Evolutionary conservation across 2,329 filamentous ascomycete genomes (phyloP), one percentile per base, ranked within the genome.

Genomic region (Penicillium decumbens): DNA sequence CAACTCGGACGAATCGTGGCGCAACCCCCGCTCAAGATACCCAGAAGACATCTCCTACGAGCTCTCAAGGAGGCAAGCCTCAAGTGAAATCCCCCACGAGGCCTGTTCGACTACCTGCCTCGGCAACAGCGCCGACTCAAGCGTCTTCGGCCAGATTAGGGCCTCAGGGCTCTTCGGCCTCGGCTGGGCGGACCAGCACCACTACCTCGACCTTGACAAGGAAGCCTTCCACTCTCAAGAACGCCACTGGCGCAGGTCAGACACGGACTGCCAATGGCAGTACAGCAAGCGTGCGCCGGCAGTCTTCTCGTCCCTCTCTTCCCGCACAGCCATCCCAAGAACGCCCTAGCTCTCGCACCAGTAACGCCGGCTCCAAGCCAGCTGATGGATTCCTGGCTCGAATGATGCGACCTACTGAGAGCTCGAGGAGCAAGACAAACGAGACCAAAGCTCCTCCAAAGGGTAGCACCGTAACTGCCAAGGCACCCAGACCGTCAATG

Each of bases 371-470:
- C 44, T 49, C 67, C 20, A 72, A 66, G 46, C 66, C 69, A 6
- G 64, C 72, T 4, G 73, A 77, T 28, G 64, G 72, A 1, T 78
- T 77, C 56, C 61, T 78, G 29, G 75, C 75, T 12, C 66, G 75
- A 45, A 77, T 78, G 74, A 78, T 77, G 73, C 71, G 75, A 4
- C 75, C 75, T 20, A 78, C 75, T 10, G 72, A 74, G 28, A 76
- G 74, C 54, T 77, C 75, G 43, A 73, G 75, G 7, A 75, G 67
- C 55, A 78, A 78, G 55, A 63, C 66, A 12, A 74, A 77, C 43
- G 74, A 76, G 24, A 43, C 63, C 4, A 72, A 68, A 51, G 70
- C 66, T 41, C 70, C 71, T 30, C 68, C 72, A 5, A 67, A 65
- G 47, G 37, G 57, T 6, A 37, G 9, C 20, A 54, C 54, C 15